Evolutionary conservation across 768 basidiomycete species (phyloP), one percentile per base, ranked within the genome.

Genomic region (Suillus bovinus): DNA sequence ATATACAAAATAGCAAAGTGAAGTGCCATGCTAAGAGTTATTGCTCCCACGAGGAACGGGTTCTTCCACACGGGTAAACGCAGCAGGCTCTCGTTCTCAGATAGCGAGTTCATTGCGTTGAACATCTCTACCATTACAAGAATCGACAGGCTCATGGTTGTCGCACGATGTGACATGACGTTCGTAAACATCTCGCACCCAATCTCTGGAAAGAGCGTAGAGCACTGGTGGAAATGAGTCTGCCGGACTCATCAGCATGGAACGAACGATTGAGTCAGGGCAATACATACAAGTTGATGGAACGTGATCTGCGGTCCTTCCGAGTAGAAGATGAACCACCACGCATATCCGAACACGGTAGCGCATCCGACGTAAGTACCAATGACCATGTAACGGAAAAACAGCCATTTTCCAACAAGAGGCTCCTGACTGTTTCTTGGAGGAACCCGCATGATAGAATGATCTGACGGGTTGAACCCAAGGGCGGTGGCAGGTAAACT

Each of bases 201-300:
- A 67, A 99, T 90, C 69, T 92, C 84, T 1, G 96, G 89, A 84
- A 97, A 98, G 61, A 81, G 69, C 11, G 83, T 60, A 2, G 89
- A 80, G 71, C 96, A 99, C 78, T 93, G 86, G 75, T 99, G 96
- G 85, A 99, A 99, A 75, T 99, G 87, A 3, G 94, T 96, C 95
- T 97, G 57, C 8, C 10, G n/a, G 38, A 55, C 17, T 50, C 49
- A 38, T 67, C 24, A 67, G 61, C 52, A 61, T 56, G 9, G 39
- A 61, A 33, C 60, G 52, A 56, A 36, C 22, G 5, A 54, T 58
- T 16, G 24, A 41, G 36, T n/a, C 13, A 5, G 27, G 46, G 50
- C 39, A 56, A 20, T 31, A 83, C 92, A 71, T 69, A 97, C 96
- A 64, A 99, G 80, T 77, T 99, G 93, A 70, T 93, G 81, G 81